A percentile compares a stretch with the other conserved stretches of the same genome.
Conservation (phyloP, 2,329 filamentous ascomycete genomes). For the Xylariaceae sp. region DNA sequence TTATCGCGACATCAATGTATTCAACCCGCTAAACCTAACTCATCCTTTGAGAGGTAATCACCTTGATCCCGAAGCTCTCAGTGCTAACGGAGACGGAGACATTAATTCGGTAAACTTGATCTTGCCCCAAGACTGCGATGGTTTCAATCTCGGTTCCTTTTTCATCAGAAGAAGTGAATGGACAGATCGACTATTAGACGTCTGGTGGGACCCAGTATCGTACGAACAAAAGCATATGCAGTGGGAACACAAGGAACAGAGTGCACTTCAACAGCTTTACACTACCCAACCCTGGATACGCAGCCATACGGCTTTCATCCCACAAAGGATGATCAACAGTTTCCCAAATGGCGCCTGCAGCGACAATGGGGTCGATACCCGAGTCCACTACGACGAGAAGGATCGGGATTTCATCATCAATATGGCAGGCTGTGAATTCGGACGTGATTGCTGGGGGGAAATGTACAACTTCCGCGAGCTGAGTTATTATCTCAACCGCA, state of each 20-base stretch:
- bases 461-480: constrained; percentile 94
- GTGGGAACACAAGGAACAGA: constrained; percentile 99
- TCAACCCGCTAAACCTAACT: constrained; percentile 90
- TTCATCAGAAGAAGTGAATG: constrained; percentile 82
- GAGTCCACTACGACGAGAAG: constrained; percentile 80
- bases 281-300: constrained; percentile 89
- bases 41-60: constrained; percentile 75
- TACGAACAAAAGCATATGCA: constrained; percentile 99
- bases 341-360: constrained; percentile 89
- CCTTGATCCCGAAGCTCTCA: constrained; percentile 72
- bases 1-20: constrained; percentile 94
- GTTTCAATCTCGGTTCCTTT: constrained; percentile 96
- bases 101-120: constrained; percentile 80
- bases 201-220: constrained; percentile 97
- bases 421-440: constrained; percentile 98
- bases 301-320: constrained; percentile 81
- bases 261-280: constrained; percentile 91
- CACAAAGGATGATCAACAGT: constrained; percentile 89
- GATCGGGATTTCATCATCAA: constrained; percentile 94
- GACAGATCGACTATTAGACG: constrained; percentile 86
- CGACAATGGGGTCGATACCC: constrained; percentile 69
- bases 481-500: constrained; percentile 85
- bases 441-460: constrained; percentile 94
- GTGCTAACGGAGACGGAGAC: constrained; percentile 73
- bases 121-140: constrained; percentile 87